Evolutionary conservation across 2,329 filamentous ascomycete genomes (phyloP), one percentile per base, ranked within the genome.

Genomic region (Chaetomium strumarium): DNA sequence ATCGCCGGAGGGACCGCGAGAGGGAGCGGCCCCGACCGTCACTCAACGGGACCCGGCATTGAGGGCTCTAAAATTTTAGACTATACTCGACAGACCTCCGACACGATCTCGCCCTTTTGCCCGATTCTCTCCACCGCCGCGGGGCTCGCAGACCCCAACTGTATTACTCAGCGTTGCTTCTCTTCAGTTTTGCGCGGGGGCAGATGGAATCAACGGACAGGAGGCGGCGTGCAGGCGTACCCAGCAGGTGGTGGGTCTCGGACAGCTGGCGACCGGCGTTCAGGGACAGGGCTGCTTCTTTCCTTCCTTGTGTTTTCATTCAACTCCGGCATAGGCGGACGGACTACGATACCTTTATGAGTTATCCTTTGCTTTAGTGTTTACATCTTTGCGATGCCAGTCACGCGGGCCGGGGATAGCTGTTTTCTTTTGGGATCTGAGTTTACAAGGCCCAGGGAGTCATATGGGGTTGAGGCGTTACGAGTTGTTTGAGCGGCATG

Each of bases 1-100:
- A 52, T 12, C 24, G 34, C 8, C 37, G 7, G 33, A 11, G 33
- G 12, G 50, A 52, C 14, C 44, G 45, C 14, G 44, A 47, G 31
- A 42, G 45, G 24, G 46, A 49, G 11, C 52, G 46, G 16, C 49
- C 36, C 14, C 43, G 53, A 13, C 53, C 34, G 5, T 8, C 52
- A 17, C 36, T 42, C 29, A 55, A 55, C 30, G 53, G 53, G 30
- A 24, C 45, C 13, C 36, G 49, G 29, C 39, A 48, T n/a, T 49
- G 16, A 38, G 1, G 2, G 19, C 14, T 19, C 14, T n/a, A n/a
- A n/a, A n/a, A n/a, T n/a, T n/a, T n/a, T n/a, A n/a, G n/a, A n/a
- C n/a, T n/a, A n/a, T n/a, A n/a, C n/a, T n/a, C n/a, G 12, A 33
- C 16, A 20, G n/a, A n/a, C 33, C 11, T 5, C 9, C 29, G 19